Percentiles rank a stretch among this genome's conserved stretches.
phyloP scores from a whole-genome alignment of 2,329 filamentous ascomycete species.

The Trichophyton benhamiae region DNA sequence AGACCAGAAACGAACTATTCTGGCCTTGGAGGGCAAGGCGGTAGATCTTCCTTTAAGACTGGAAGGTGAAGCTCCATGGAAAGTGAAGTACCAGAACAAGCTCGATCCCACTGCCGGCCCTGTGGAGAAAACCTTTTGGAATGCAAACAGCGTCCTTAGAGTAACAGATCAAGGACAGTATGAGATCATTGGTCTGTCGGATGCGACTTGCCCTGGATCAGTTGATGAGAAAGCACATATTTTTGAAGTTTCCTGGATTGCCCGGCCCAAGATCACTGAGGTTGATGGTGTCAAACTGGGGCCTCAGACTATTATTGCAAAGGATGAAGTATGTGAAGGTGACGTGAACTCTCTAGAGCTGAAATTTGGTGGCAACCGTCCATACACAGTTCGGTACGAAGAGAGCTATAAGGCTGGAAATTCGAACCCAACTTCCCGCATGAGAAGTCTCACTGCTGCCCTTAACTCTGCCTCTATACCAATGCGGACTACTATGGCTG shows the following conservation, averaged over 20 bases:
- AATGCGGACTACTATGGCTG: constrained; percentile 75
- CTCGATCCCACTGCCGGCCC: constrained; percentile 40
- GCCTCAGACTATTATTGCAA: constrained; percentile 48
- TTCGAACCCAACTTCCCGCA: constrained; percentile 52
- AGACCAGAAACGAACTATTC: constrained; percentile 63
- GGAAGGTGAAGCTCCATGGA: constrained; percentile 77
- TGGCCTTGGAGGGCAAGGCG: constrained; percentile 62
- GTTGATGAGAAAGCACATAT: constrained; percentile 60
- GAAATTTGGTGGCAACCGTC: constrained; percentile 63
- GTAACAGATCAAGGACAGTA: constrained; percentile 62
- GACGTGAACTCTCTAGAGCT: constrained; percentile 85
- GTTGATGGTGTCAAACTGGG: constrained; percentile 39
- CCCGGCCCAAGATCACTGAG: constrained; percentile 59
- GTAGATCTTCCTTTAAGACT: constrained; percentile 71
- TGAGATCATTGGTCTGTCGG: constrained; percentile 63
- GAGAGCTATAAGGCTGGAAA: constrained; percentile 56
- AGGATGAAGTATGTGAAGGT: constrained; percentile 81
- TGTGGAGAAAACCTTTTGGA: constrained; percentile 38
- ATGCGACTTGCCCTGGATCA: constrained; percentile 68
- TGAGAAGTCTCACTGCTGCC: constrained; percentile 64
- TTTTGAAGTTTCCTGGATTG: constrained; percentile 77
- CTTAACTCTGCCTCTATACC: constrained; percentile 64
- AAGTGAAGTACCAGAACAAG: constrained; percentile 59
- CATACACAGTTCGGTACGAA: constrained; percentile 73
- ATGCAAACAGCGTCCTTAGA: constrained; percentile 56